These are phyloP conservation scores for Seminavis robusta DNA, from an alignment of 108 stramenopile genomes.

Conservation along the genomic window DNA sequence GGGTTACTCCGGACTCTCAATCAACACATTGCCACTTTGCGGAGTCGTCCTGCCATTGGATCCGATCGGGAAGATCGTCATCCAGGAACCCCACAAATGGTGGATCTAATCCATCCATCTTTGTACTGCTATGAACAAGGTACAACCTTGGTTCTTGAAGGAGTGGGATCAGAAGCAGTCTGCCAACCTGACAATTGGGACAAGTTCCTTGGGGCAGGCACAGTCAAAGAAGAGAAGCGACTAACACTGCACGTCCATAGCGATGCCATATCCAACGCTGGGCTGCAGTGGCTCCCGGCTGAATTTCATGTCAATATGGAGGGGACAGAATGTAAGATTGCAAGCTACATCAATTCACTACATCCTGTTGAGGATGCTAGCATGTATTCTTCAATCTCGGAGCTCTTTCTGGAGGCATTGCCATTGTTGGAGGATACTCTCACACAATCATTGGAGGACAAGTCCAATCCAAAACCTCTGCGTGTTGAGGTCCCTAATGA, in stretches of 20 bases:
- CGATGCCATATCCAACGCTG: background rate
- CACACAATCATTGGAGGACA: background rate
- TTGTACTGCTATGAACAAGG: conserved; percentile 3
- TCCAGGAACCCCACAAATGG: conserved; percentile 8
- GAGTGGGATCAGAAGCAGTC: background rate
- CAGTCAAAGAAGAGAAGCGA: background rate
- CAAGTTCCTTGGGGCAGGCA: background rate
- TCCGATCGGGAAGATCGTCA: background rate
- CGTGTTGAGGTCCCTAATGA: background rate
- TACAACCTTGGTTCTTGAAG: background rate
- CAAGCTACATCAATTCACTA: background rate
- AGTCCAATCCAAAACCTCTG: no score
- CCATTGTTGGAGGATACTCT: conserved; percentile 1
- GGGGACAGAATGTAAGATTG: background rate
- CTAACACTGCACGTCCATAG: background rate
- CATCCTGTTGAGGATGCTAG: conserved; percentile 1
- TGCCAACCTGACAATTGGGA: background rate
- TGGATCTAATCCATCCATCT: conserved; percentile 5
- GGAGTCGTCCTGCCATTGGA: conserved; percentile 4
- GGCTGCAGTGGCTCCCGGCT: conserved; percentile 4
- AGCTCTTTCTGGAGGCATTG: background rate
- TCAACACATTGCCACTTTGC: background rate
- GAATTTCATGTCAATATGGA: background rate
- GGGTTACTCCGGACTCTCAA: background rate
- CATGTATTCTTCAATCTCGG: background rate